Base-by-base conservation (phyloP, 1,284 basidiomycete genomes). In the Sporisorium scitamineum region DNA sequence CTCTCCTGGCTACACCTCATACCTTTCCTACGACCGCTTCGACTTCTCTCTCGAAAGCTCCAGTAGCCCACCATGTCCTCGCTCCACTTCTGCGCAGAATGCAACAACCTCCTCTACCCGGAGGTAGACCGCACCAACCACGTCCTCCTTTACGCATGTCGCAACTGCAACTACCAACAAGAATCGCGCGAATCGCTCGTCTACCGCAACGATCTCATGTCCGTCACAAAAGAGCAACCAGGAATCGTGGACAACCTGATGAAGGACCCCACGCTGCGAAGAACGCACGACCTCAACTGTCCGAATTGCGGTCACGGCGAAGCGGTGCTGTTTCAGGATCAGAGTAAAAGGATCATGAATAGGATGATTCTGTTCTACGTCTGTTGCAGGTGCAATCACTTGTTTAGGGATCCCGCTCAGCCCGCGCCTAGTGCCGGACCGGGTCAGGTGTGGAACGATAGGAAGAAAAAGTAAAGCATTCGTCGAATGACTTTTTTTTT, bases 181-280 rank as follows among this genome's bases (percentile, higher is more conserved):
- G 90, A 92, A 78, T 92, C 92, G 16, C 90, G 92, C 24, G 94
- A 94, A 86, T 92, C 92, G 80, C 92, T 93, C 78, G 95, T 98
- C 11, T 99, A 96, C 86, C 89, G 91, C 82, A 97, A 99, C 75
- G 96, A 98, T 87, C 87, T 98, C 87, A 88, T 97, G 83, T 96
- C 93, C 0, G 92, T 96, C 27, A 94, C 83, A 92, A 79, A 95
- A 94, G 87, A 96, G 95, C 87, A 94, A 95, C 87, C 93, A 4
- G 96, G 96, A 56, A 92, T 97, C 31, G 95, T 93, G 2, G 91
- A 91, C 34, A 94, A 97, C 86, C 87, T 99, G 11, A 92, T 93
- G 61, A 90, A 92, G 45, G 96, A 99, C 84, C 93, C 95, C 14
- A 97, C 96, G 11, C 88, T 99, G 85, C 61, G 77, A 1, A 59